Conservation (phyloP, 306 rosid species). For the Cicer arietinum region DNA sequence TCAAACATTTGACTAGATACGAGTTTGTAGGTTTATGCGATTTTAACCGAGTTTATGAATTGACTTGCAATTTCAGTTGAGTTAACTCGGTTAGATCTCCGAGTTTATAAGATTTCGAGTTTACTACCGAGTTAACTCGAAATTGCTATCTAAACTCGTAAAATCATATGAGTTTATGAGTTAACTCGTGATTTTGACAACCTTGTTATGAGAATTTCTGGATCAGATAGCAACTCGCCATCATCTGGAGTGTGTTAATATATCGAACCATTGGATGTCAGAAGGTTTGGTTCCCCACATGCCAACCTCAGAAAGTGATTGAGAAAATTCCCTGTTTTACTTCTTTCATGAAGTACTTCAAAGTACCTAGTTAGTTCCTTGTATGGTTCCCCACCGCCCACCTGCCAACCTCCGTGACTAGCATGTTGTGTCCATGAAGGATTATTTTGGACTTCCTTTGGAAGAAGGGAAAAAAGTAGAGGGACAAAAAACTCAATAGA, state of each 20-base stretch:
- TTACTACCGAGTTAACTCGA: no score
- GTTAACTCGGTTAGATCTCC: no score
- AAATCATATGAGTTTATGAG: no score
- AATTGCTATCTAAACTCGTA: no score
- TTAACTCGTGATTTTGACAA: no score
- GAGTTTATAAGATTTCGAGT: no score
- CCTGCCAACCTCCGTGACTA: background rate
- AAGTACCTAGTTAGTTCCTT: background rate
- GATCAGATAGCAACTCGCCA: background rate
- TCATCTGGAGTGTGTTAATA: constrained; percentile 12
- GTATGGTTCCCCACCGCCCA: background rate
- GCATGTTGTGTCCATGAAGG: constrained; percentile 9
- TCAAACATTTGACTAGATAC: no score
- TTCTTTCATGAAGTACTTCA: background rate
- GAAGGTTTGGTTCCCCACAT: background rate
- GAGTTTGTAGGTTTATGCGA: no score
- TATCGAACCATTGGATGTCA: background rate
- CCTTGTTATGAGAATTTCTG: background rate
- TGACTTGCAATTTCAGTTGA: no score
- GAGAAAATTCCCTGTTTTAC: background rate
- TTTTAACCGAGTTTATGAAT: no score
- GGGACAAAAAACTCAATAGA: background rate
- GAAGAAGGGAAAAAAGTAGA: background rate
- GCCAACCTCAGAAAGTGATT: constrained; percentile 6
- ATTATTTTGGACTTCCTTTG: background rate